phyloP scores from a whole-genome alignment of 2,329 filamentous ascomycete species.

The Epichloe gansuensis region DNA sequence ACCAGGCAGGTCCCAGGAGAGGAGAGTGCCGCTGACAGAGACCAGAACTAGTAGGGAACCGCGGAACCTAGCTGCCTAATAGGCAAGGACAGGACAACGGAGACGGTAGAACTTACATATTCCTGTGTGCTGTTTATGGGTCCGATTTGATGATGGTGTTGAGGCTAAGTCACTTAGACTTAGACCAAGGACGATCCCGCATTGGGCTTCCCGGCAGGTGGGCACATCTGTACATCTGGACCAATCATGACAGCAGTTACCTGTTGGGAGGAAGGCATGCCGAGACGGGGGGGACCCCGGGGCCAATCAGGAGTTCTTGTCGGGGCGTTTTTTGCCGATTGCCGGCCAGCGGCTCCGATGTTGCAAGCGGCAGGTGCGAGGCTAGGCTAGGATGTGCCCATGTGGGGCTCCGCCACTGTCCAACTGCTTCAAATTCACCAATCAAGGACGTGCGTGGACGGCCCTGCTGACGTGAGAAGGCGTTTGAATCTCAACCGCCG shows the following conservation, averaged over 20 bases:
- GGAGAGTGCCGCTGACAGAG: background rate
- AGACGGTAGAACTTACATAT: background rate
- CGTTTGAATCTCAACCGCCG: too few species aligned
- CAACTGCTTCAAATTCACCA: too few species aligned
- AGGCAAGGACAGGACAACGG: background rate
- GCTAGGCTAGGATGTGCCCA: too few species aligned
- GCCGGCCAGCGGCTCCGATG: too few species aligned
- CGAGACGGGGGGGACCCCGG: too few species aligned
- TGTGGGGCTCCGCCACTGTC: too few species aligned
- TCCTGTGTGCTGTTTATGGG: background rate
- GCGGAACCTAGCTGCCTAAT: background rate
- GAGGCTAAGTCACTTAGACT: background rate
- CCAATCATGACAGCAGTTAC: background rate
- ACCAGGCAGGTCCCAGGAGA: background rate
- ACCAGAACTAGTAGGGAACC: background rate
- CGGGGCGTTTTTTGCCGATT: too few species aligned
- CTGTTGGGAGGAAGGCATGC: background rate
- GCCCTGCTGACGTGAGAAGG: background rate
- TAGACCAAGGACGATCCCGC: slow-evolving; percentile 7
- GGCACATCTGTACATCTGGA: background rate
- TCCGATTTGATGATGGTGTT: slow-evolving; percentile 4
- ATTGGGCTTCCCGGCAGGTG: slow-evolving; percentile 4
- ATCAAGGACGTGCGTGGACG: too few species aligned
- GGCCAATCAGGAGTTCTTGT: too few species aligned
- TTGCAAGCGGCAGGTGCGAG: too few species aligned